Base-by-base conservation (phyloP, 2,329 filamentous ascomycete species). In the Reticulascus tulasneorum region DNA sequence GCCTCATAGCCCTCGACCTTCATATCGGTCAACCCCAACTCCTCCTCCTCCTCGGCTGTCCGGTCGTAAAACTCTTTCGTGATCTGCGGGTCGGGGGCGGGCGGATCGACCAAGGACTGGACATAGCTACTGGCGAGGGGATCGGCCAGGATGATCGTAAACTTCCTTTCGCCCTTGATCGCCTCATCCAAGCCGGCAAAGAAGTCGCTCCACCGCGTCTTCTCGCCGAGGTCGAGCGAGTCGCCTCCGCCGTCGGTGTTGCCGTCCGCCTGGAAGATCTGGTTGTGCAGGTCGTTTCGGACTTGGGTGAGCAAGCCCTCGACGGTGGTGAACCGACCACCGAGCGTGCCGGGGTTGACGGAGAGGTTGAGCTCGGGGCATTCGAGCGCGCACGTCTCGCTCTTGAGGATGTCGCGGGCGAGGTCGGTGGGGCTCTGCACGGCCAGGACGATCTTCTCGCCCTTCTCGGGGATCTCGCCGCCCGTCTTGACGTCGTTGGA, bases 401-500 rank as follows among this genome's bases (percentile, higher is more conserved):
- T 89, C 71, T 98, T 98, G 53, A 98, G 82, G 42, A 98, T 94
- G 55, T 98, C 93, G 45, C 93, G 80, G 10, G 82, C 84, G 27
- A 98, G 74, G 59, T 98, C 93, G 23, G 37, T 26, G 40, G 81
- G 74, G 22, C 65, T 79, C 40, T 80, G 71, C 37, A 97, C 84
- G 35, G 73, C 68, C 18, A 98, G 73, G 1, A 77, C 89, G 50
- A 96, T 94, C 48, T 82, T 84, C 60, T 84, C 84, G 43, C 93
- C 93, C 56, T 85, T 80, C 37, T 84, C 83, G 8, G 93, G 93
- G 16, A 98, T 83, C 53, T 84, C 90, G 36, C 93, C 93, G 47
- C 93, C 93, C 1, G 93, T 97, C 74, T 97, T 97, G 58, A 98
- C 88, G 60, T 98, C 93, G 62, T 94, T 97, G 50, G 85, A 93